Conservation (phyloP, 768 basidiomycete species). For the Boletus fagicola region DNA sequence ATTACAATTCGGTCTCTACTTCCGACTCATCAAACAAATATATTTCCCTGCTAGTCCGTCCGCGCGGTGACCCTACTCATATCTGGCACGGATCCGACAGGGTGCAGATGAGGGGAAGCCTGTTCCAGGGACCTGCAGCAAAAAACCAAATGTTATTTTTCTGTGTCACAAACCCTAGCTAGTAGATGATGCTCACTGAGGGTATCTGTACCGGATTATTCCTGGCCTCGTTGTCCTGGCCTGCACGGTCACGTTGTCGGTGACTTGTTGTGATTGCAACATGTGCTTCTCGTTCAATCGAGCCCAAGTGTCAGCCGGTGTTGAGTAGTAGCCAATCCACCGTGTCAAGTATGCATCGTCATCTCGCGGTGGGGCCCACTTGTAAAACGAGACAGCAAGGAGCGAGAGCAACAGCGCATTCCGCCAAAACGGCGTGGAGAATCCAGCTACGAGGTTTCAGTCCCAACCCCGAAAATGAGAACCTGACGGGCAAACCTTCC, state of each 20-base stretch:
- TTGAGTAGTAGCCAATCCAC: constrained; percentile 59
- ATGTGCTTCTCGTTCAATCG: constrained; percentile 55
- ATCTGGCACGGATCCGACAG: constrained; percentile 50
- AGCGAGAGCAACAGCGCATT: constrained; percentile 54
- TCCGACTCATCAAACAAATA: neutral
- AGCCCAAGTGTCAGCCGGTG: constrained; percentile 55
- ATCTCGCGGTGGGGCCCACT: constrained; percentile 60
- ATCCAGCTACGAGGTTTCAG: constrained; percentile 40
- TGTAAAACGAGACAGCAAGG: constrained; percentile 55
- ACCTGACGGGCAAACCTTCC: constrained; percentile 52
- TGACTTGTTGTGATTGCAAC: constrained; percentile 41
- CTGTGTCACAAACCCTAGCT: neutral
- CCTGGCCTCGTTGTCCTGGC: constrained; percentile 42
- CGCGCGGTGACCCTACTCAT: constrained; percentile 37
- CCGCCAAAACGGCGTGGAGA: constrained; percentile 65
- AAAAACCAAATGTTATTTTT: constrained; percentile 1
- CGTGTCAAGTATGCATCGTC: constrained; percentile 65
- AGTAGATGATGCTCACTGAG: constrained; percentile 56
- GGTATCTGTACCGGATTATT: constrained; percentile 65
- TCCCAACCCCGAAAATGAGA: neutral
- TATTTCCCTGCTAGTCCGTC: constrained; percentile 18
- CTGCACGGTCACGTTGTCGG: constrained; percentile 41
- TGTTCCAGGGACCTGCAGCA: constrained; percentile 52
- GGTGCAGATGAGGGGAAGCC: constrained; percentile 56
- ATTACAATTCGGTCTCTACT: neutral